Base-by-base conservation (phyloP, 192 early-diverging fungal genomes). In the Coemansia sp. region DNA sequence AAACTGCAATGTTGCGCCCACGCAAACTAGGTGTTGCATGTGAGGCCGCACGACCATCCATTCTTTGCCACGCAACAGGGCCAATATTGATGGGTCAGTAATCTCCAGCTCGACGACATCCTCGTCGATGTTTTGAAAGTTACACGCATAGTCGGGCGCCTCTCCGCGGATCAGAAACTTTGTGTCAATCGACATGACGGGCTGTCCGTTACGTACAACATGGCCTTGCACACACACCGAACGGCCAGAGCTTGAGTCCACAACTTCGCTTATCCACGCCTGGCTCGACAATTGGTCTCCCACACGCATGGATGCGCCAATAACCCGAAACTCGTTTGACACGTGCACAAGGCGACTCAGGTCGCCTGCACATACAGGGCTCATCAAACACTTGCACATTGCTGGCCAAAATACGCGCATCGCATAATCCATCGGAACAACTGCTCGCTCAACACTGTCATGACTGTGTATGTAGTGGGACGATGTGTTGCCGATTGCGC, bases 361-460 rank as follows among this genome's bases (percentile, higher is more conserved):
- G 73, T 97, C 95, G 48, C 93, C 95, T 68, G 94, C 88, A 62
- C 95, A 93, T 16, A 88, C 88, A 66, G 88, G 89, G 41, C 92
- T 90, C 82, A 93, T 88, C 29, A 95, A 89, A 19, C 94, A 93
- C 74, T 90, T 90, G 70, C 93, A 89, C 52, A 95, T 85, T 63
- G 88, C 82, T 75, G 88, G 85, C 94, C 94, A 97, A 6, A 89
- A 92, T 26, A 89, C 89, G 29, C 93, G 93, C 57, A 95, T 94
- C 32, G 92, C 93, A 75, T 90, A 97, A 78, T 97, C 95, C 84
- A 97, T 90, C 20, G 95, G 95, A 57, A 82, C 82, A 4, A 57
- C 11, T 0, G 50, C 16, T 0, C 27, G 14, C 2, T 11, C 27
- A 4, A 3, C 4, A 2, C 27, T 52, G n/a, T 4, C 13, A 22